Evolutionary conservation across 805 yeast genomes (phyloP).

Genomic region (Starmerella sirachaensis): DNA sequence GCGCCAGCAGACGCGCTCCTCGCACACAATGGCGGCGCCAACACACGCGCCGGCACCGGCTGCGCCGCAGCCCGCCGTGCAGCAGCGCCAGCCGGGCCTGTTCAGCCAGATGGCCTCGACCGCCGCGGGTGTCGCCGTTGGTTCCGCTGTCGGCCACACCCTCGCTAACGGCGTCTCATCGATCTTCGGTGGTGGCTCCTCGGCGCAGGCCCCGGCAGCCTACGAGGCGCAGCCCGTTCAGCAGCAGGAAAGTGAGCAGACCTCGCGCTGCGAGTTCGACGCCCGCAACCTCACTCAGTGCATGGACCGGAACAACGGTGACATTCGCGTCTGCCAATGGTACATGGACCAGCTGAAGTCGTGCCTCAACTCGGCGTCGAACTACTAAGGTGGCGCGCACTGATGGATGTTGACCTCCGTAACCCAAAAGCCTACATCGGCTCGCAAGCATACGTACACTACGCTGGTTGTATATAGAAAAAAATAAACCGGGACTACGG

Average conservation of each 20-base stretch:
- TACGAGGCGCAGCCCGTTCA: constrained; percentile 36
- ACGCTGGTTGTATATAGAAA: no score
- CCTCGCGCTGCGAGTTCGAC: constrained; percentile 68
- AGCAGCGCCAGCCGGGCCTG: constrained; percentile 55
- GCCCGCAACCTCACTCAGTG: constrained; percentile 94
- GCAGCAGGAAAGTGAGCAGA: constrained; percentile 33
- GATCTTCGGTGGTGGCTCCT: constrained; percentile 71
- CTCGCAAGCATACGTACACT: no score
- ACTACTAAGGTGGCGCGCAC: no score
- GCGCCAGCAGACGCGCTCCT: constrained; percentile 24
- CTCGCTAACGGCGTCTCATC: constrained; percentile 87
- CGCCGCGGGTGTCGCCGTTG: constrained; percentile 99
- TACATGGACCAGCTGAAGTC: constrained; percentile 95
- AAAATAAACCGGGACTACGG: no score
- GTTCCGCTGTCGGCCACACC: constrained; percentile 94
- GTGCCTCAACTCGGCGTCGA: constrained; percentile 72
- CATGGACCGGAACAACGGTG: constrained; percentile 84
- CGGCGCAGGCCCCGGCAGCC: constrained; percentile 39
- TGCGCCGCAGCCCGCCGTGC: constrained; percentile 38
- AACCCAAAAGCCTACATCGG: no score
- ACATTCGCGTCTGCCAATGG: constrained; percentile 94
- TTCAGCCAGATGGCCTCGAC: constrained; percentile 97
- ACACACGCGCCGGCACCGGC: constrained; percentile 38
- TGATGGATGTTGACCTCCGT: no score
- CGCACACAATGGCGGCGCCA: constrained; percentile 45